Percentiles rank a stretch among this genome's conserved stretches.
phyloP scores from a whole-genome alignment of 2,329 filamentous ascomycete genomes.

The Trichoderma oligosporum region DNA sequence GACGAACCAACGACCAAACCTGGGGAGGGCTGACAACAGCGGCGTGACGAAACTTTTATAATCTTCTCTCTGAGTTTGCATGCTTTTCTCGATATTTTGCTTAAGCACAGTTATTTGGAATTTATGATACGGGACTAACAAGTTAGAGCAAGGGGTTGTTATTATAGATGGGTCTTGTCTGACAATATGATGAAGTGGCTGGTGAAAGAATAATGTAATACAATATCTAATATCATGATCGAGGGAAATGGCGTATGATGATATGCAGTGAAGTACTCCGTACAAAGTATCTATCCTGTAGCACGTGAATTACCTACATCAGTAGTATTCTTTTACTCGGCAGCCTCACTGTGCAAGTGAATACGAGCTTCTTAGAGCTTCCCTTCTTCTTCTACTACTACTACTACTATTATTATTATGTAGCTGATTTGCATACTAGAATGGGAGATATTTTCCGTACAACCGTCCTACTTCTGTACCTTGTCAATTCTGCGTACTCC shows the following conservation, averaged over 20 bases:
- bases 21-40: slow-evolving; percentile 33
- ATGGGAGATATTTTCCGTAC: too few species aligned
- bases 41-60: slow-evolving; percentile 46
- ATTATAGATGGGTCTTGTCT: neutral
- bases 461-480: too few species aligned
- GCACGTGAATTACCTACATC: too few species aligned
- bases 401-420: too few species aligned
- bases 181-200: slow-evolving; percentile 1
- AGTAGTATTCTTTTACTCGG: too few species aligned
- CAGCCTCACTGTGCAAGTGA: too few species aligned
- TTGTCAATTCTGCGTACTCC: too few species aligned
- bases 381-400: too few species aligned
- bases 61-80: slow-evolving; percentile 53
- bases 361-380: too few species aligned
- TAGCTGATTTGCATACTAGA: too few species aligned
- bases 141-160: neutral
- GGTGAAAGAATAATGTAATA: neutral
- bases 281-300: neutral
- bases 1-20: slow-evolving; percentile 33
- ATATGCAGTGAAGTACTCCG: too few species aligned
- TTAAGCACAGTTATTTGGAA: neutral
- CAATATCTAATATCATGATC: neutral
- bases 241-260: too few species aligned
- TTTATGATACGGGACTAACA: neutral
- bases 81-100: neutral